Conservation (phyloP, 75 land plant species). For the Selaginella moellendorffii region DNA sequence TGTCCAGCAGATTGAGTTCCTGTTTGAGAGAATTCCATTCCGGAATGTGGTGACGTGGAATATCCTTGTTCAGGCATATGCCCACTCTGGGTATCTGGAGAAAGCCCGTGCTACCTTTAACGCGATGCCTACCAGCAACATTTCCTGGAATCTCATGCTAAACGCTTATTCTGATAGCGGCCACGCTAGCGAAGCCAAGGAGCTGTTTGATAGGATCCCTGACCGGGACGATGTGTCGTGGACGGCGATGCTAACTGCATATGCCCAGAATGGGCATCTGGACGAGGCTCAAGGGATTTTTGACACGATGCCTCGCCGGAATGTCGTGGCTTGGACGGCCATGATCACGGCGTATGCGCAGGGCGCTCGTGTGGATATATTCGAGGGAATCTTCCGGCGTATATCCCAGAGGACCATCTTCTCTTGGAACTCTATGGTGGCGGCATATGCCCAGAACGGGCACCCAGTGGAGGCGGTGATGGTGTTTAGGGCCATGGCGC, state of each 20-base stretch:
- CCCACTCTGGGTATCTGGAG: neutral
- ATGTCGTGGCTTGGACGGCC: neutral
- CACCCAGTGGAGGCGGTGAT: slow-evolving; percentile 7
- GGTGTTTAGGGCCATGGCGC: neutral
- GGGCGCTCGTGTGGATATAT: neutral
- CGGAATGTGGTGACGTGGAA: neutral
- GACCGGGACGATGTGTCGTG: neutral
- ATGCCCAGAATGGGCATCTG: neutral
- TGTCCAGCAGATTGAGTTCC: neutral
- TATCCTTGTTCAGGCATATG: neutral
- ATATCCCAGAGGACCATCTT: neutral
- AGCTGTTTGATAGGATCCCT: neutral
- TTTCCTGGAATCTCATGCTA: neutral
- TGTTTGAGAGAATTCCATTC: neutral
- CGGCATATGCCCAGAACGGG: slow-evolving; percentile 5
- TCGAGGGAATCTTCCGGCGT: neutral
- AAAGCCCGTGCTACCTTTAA: neutral
- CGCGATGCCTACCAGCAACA: neutral
- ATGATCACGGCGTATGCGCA: neutral
- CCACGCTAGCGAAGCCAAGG: neutral
- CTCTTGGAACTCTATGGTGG: slow-evolving; percentile 7
- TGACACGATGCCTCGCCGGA: neutral
- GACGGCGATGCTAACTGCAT: neutral
- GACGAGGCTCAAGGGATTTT: neutral
- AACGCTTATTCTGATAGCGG: neutral